Evolutionary conservation across 2,329 filamentous ascomycete species (phyloP).

Genomic region (Diaporthe batatas): DNA sequence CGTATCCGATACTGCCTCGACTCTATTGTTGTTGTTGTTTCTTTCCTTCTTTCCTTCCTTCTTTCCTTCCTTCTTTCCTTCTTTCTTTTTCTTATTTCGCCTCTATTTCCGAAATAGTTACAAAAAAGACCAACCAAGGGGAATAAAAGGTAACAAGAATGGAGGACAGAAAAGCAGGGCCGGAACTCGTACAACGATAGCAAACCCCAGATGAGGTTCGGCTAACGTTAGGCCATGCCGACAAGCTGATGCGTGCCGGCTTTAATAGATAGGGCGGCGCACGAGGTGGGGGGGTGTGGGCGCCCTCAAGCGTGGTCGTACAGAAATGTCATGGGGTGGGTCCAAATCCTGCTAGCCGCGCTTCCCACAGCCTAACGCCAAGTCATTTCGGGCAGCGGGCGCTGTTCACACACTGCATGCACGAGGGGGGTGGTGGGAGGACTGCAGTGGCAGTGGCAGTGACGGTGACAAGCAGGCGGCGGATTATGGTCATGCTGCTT

Average conservation of each 20-base stretch:
- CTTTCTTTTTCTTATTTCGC: no score
- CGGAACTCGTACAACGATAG: no score
- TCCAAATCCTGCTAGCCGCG: conserved; percentile 7
- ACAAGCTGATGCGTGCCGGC: neutral
- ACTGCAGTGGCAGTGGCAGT: no score
- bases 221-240: neutral
- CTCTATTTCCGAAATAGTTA: neutral
- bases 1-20: no score
- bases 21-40: no score
- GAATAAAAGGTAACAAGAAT: neutral
- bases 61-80: no score
- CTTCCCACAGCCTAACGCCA: neutral
- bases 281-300: no score
- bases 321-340: neutral
- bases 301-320: no score
- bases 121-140: neutral
- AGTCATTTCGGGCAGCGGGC: neutral
- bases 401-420: neutral
- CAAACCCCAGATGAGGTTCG: neutral
- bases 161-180: neutral
- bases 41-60: no score
- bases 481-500: neutral
- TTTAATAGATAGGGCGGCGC: neutral
- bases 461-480: no score
- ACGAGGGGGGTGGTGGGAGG: no score